Conservation (phyloP, 352 stramenopile species). For the Pythium brassicae region DNA sequence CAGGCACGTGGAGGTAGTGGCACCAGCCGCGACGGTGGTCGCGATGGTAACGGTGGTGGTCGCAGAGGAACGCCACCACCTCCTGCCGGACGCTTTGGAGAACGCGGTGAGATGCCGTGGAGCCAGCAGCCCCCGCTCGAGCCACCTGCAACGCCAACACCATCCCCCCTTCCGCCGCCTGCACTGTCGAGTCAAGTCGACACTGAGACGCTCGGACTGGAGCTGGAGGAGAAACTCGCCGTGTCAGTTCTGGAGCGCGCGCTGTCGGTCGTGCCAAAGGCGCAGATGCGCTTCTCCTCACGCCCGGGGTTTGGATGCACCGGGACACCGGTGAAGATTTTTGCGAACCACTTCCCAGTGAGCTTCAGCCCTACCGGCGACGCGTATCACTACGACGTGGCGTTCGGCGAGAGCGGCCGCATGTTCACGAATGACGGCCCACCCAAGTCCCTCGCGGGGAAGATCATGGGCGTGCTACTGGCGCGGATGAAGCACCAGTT, state of each 20-base stretch:
- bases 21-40: constrained; percentile 7
- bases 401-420: constrained; percentile 33
- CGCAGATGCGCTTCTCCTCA: constrained; percentile 38
- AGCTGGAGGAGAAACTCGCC: constrained; percentile 39
- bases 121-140: neutral
- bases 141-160: neutral
- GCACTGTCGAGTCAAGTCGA: neutral
- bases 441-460: constrained; percentile 47
- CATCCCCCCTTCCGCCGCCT: neutral
- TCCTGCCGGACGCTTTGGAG: neutral
- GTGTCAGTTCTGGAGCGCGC: constrained; percentile 12
- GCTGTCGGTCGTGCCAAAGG: constrained; percentile 31
- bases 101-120: neutral
- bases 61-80: neutral
- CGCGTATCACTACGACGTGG: constrained; percentile 72
- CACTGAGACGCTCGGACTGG: constrained; percentile 11
- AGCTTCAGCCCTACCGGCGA: constrained; percentile 40
- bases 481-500: constrained; percentile 32
- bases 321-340: constrained; percentile 33
- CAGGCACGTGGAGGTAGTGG: constrained; percentile 14
- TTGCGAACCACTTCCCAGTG: constrained; percentile 69
- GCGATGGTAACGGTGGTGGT: constrained; percentile 10
- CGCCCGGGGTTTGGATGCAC: constrained; percentile 54
- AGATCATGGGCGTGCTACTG: constrained; percentile 55
- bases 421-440: constrained; percentile 43